Conservation (phyloP, 1,139 yeast species). For the Casaregolazyma suthepensis region DNA sequence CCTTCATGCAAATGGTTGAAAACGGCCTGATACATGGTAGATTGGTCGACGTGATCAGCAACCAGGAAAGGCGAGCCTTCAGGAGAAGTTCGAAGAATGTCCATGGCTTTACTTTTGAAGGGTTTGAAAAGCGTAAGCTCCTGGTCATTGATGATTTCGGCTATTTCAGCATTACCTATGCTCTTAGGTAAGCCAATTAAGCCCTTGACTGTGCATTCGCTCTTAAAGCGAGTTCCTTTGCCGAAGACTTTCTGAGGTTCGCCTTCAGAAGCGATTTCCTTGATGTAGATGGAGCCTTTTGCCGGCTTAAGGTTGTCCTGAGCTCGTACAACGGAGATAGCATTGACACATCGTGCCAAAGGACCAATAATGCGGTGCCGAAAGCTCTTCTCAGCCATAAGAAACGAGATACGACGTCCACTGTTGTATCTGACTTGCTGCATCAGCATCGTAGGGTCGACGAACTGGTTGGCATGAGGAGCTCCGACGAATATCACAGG, state of each 20-base stretch:
- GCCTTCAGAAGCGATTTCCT: conserved; percentile 27
- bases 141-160: conserved; percentile 65
- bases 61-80: conserved; percentile 60
- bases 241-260: conserved; percentile 48
- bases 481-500: conserved; percentile 95
- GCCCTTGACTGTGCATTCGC: conserved; percentile 62
- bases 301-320: conserved; percentile 72
- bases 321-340: conserved; percentile 88
- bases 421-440: conserved; percentile 71
- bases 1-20: conserved; percentile 75
- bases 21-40: conserved; percentile 71
- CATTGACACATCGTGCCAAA: conserved; percentile 65
- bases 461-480: conserved; percentile 96
- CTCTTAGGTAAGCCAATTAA: conserved; percentile 73
- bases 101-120: conserved; percentile 48
- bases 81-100: conserved; percentile 23
- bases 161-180: conserved; percentile 70
- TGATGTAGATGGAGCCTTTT: conserved; percentile 53
- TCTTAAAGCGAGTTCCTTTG: conserved; percentile 58
- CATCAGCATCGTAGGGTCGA: conserved; percentile 83
- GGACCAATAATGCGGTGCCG: conserved; percentile 63
- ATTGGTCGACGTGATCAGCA: conserved; percentile 83
- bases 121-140: conserved; percentile 67
- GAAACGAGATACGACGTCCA: conserved; percentile 70
- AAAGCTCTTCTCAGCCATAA: conserved; percentile 82